Conservation (phyloP, 1,284 basidiomycete species). For the Sutorius eximius region DNA sequence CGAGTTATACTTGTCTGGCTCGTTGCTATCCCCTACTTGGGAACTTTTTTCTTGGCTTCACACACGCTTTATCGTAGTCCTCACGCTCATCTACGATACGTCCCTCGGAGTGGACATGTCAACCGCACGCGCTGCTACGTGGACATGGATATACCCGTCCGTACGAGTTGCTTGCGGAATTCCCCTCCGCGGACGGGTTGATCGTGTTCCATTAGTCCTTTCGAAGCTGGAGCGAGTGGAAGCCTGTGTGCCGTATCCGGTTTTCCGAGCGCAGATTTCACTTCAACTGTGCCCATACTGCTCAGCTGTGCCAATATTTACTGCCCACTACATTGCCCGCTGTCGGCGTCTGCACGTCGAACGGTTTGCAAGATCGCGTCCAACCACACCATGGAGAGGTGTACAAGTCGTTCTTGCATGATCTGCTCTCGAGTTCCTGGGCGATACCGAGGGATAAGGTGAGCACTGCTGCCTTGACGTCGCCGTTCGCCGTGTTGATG, state of each 20-base stretch:
- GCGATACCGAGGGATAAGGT: not conserved
- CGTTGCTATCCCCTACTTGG: slow-evolving; percentile 28
- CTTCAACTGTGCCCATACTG: not conserved
- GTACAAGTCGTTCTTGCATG: not conserved
- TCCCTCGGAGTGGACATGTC: slow-evolving; percentile 18
- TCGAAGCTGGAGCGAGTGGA: slow-evolving; percentile 20
- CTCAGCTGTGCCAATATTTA: too few relatives aligned
- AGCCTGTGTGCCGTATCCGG: slow-evolving; percentile 8
- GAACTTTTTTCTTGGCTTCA: slow-evolving; percentile 8
- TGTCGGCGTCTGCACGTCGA: not conserved
- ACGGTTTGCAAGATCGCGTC: not conserved
- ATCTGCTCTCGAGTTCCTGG: not conserved
- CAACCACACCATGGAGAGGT: not conserved
- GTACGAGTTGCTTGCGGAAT: slow-evolving; percentile 9
- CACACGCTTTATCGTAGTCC: slow-evolving; percentile 14
- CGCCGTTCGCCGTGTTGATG: not conserved
- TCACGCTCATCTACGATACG: slow-evolving; percentile 24
- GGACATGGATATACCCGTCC: slow-evolving; percentile 4
- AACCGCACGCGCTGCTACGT: slow-evolving; percentile 9
- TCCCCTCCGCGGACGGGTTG: slow-evolving; percentile 30
- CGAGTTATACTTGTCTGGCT: slow-evolving; percentile 19
- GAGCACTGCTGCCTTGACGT: not conserved
- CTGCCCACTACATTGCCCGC: slow-evolving; percentile 5
- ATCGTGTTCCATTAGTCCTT: slow-evolving; percentile 19
- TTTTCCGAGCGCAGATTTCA: slow-evolving; percentile 13